phyloP scores from a whole-genome alignment of 2,329 filamentous ascomycete genomes.

The Calonectria naviculata region DNA sequence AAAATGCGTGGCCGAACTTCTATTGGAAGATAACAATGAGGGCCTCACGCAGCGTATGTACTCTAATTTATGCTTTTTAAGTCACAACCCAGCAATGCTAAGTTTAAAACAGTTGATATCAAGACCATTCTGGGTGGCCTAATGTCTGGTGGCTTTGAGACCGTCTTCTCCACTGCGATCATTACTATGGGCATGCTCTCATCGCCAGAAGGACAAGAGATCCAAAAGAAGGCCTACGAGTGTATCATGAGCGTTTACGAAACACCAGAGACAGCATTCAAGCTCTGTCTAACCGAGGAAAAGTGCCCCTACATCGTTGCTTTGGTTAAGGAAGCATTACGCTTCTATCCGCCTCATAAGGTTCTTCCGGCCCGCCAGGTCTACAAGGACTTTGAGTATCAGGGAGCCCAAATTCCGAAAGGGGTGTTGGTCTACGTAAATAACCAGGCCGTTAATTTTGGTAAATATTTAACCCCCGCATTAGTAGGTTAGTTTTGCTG shows the following conservation, averaged over 20 bases:
- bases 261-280: neutral
- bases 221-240: neutral
- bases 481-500: neutral
- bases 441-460: neutral
- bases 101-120: neutral
- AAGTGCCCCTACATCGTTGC: neutral
- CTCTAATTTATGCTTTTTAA: no score
- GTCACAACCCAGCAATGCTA: neutral
- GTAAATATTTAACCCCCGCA: neutral
- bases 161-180: conserved; percentile 1
- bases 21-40: neutral
- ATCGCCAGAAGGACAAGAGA: neutral
- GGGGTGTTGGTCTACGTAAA: neutral
- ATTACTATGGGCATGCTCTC: conserved; percentile 3
- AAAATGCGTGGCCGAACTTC: neutral
- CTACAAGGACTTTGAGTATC: neutral
- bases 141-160: conserved; percentile 8
- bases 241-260: neutral
- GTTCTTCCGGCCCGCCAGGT: neutral
- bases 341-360: neutral
- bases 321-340: neutral
- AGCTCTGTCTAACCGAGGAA: neutral
- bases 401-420: neutral
- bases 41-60: neutral
- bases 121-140: neutral